Conservation (phyloP, 2,329 filamentous ascomycete species). For the Ophiostoma sp. region DNA sequence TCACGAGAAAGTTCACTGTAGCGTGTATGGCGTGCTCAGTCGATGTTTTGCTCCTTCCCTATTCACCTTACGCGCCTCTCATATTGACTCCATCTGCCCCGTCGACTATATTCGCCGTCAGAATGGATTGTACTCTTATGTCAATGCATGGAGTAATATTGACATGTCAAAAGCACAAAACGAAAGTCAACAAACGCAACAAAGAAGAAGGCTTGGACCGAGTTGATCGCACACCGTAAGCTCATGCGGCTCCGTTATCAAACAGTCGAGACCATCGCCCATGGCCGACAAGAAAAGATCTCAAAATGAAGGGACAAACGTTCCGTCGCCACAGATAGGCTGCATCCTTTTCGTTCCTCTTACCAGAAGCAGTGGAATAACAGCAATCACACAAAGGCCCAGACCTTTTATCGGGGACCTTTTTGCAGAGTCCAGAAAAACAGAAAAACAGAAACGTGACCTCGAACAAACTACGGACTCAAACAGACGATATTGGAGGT, state of each 20-base stretch:
- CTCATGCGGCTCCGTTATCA: not conserved
- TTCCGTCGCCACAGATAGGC: not conserved
- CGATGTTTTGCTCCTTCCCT: not conserved
- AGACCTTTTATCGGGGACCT: not conserved
- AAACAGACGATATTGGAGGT: not conserved
- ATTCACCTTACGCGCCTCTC: not conserved
- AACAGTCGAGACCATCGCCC: not conserved
- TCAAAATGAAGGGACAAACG: not conserved
- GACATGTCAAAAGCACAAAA: conserved; percentile 1
- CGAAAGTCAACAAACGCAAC: not conserved
- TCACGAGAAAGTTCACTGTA: not conserved
- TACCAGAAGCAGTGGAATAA: not conserved
- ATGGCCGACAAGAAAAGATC: not conserved
- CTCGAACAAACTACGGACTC: not conserved
- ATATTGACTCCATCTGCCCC: not conserved
- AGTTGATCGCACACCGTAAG: not conserved
- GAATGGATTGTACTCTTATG: not conserved
- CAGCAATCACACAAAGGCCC: not conserved
- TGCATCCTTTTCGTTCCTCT: not conserved
- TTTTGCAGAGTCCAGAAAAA: not conserved
- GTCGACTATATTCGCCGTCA: not conserved
- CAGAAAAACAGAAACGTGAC: not conserved
- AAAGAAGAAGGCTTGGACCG: not conserved
- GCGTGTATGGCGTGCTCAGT: not conserved
- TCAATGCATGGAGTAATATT: not conserved